Percentiles rank a stretch among this genome's conserved stretches.
These are phyloP conservation scores for Fusarium sp. DNA, from an alignment of 2,329 filamentous ascomycete genomes.

Conservation along the genomic window DNA sequence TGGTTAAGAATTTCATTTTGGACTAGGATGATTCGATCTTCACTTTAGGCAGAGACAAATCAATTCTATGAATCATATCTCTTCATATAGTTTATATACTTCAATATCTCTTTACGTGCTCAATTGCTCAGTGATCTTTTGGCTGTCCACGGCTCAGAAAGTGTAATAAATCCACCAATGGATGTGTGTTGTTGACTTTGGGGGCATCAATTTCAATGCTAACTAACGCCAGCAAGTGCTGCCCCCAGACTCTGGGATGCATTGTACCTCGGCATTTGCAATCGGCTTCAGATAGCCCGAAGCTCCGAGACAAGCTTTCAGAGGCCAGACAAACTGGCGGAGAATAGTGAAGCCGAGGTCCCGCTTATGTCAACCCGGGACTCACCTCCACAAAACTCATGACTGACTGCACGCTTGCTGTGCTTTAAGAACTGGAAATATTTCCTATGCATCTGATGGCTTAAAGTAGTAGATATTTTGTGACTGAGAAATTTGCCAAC, in stretches of 20 bases:
- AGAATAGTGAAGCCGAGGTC: not conserved
- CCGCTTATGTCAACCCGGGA: not conserved
- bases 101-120: not conserved
- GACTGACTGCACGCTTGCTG: not conserved
- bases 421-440: rapidly evolving
- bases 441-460: not conserved
- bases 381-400: not conserved
- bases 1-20: not conserved
- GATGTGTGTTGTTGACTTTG: not conserved
- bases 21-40: not conserved
- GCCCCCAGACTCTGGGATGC: not conserved
- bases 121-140: not conserved
- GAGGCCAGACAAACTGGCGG: not conserved
- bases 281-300: not conserved
- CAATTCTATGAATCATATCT: not conserved
- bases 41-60: not conserved
- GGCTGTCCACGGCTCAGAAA: not conserved
- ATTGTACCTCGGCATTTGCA: not conserved
- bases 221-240: not conserved
- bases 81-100: not conserved
- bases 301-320: not conserved
- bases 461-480: not conserved
- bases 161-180: not conserved
- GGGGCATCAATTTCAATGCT: not conserved
- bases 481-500: no score